These are phyloP conservation scores for Bruguiera sexangula DNA, from an alignment of 345 rosid genomes.

Conservation along the genomic window DNA sequence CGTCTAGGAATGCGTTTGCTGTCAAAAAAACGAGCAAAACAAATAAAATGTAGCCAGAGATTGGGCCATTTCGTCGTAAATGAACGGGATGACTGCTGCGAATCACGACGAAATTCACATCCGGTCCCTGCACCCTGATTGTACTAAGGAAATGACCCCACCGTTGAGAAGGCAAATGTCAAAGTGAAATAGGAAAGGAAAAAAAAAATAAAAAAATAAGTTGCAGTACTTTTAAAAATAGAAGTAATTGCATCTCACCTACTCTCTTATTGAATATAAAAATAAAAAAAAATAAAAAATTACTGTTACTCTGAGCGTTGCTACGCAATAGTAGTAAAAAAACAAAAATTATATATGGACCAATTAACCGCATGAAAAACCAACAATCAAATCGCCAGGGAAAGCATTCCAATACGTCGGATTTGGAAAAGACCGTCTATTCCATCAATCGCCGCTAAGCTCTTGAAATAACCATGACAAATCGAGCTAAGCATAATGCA, in stretches of 20 bases:
- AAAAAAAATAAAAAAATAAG: background rate
- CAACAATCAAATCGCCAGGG: no score
- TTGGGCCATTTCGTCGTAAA: background rate
- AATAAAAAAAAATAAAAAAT: background rate
- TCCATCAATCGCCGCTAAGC: constrained; percentile 6
- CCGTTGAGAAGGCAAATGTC: background rate
- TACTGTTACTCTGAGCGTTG: background rate
- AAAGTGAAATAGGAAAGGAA: background rate
- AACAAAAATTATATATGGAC: background rate
- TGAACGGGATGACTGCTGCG: background rate
- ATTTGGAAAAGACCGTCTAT: background rate
- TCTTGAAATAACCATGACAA: constrained; percentile 11
- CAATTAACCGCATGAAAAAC: background rate
- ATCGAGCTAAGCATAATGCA: background rate
- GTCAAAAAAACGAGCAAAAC: background rate
- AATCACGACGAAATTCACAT: constrained; percentile 3
- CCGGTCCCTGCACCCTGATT: background rate
- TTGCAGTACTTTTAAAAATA: no score
- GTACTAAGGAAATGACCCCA: background rate
- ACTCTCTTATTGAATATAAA: no score
- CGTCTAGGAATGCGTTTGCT: background rate
- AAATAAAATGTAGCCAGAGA: background rate
- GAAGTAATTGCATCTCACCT: no score
- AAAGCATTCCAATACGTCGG: background rate
- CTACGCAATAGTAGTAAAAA: no score